A percentile compares a stretch with the other conserved stretches of the same genome.
phyloP scores from a whole-genome alignment of 495 filamentous ascomycete species.

The Aspergillus panamensis region DNA sequence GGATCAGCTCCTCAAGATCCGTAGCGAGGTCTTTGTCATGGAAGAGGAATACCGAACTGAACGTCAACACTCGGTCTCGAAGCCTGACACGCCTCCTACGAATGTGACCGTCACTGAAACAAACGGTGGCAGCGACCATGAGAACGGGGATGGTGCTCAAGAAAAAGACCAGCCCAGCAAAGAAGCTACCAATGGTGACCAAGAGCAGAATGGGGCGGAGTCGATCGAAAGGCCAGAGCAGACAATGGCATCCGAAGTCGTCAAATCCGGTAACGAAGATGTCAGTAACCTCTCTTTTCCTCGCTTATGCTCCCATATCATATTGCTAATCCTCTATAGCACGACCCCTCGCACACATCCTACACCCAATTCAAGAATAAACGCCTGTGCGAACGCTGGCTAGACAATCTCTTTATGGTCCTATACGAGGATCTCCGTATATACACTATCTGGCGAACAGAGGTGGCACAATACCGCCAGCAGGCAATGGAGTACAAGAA shows the following conservation, averaged over 20 bases:
- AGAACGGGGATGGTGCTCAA: conserved; percentile 38
- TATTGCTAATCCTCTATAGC: conserved; percentile 28
- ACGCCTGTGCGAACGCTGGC: conserved; percentile 93
- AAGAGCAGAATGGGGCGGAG: conserved; percentile 36
- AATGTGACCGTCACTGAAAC: conserved; percentile 21
- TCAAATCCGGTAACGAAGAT: conserved; percentile 75
- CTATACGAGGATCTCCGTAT: conserved; percentile 96
- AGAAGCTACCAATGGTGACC: conserved; percentile 31
- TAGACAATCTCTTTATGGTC: conserved; percentile 99
- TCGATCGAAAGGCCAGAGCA: conserved; percentile 77
- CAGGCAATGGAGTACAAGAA: conserved; percentile 93
- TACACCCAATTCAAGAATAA: conserved; percentile 87
- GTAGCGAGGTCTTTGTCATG: conserved; percentile 98
- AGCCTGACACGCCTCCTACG: conserved; percentile 19
- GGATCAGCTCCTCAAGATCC: conserved; percentile 89
- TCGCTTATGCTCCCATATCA: neutral
- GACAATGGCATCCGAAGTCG: conserved; percentile 75
- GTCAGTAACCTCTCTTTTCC: conserved; percentile 45
- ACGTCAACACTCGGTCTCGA: conserved; percentile 63
- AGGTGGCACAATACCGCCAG: conserved; percentile 88
- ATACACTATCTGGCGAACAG: conserved; percentile 98
- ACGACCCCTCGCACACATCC: conserved; percentile 44
- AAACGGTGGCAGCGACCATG: conserved; percentile 41
- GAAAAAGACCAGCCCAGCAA: conserved; percentile 21
- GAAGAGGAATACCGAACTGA: conserved; percentile 96